These are phyloP conservation scores for Aristolochia fimbriata DNA, from an alignment of 164 flowering plant genomes.

Conservation along the genomic window DNA sequence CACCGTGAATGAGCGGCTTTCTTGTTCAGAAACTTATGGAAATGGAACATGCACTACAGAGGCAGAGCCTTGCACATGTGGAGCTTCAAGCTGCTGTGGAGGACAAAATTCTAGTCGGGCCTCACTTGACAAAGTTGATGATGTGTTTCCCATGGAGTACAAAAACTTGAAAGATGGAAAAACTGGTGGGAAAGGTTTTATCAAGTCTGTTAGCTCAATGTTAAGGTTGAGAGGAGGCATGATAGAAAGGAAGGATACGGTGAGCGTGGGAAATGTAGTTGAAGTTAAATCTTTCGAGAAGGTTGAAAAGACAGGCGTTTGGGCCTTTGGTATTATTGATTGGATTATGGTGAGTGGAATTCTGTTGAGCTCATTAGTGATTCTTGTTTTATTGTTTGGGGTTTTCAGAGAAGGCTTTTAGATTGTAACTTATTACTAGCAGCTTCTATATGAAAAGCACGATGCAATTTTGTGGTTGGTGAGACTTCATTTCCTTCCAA, in stretches of 20 bases:
- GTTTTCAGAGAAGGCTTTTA: too few species aligned
- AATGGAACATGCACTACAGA: slow-evolving; percentile 22
- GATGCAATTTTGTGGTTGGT: too few species aligned
- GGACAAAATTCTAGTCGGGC: slow-evolving; percentile 2
- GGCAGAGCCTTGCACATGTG: slow-evolving; percentile 41
- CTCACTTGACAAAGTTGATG: neutral
- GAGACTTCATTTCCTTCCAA: too few species aligned
- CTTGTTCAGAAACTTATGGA: neutral
- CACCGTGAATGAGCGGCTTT: neutral
- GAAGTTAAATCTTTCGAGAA: slow-evolving; percentile 8
- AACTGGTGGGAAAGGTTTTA: slow-evolving; percentile 14
- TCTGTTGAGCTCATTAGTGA: slow-evolving; percentile 37
- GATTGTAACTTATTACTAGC: too few species aligned
- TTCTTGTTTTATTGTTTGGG: slow-evolving; percentile 18
- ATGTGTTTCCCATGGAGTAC: neutral
- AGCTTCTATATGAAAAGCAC: too few species aligned
- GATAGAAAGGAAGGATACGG: slow-evolving; percentile 8
- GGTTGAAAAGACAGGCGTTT: slow-evolving; percentile 4
- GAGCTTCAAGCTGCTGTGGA: slow-evolving; percentile 24
- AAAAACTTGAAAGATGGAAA: slow-evolving; percentile 10
- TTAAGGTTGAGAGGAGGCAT: slow-evolving; percentile 37
- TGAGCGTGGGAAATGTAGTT: neutral
- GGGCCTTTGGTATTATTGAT: slow-evolving; percentile 32
- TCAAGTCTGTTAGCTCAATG: slow-evolving; percentile 28
- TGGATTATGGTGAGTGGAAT: slow-evolving; percentile 51